phyloP scores from a whole-genome alignment of 768 basidiomycete genomes.

The Naganishia onofrii region DNA sequence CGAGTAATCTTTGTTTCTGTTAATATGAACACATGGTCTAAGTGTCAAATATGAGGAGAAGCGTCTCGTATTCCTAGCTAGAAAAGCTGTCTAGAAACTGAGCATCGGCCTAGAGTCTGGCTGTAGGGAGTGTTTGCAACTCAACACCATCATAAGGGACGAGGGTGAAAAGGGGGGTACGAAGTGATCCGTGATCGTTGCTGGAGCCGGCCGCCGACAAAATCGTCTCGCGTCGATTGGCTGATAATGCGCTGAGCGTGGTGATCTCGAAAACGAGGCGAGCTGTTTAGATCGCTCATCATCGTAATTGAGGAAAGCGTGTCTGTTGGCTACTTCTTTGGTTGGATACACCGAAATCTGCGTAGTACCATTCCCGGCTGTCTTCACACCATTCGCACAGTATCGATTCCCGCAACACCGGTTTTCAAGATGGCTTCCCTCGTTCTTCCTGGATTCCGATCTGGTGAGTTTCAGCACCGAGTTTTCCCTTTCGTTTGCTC shows the following conservation, averaged over 20 bases:
- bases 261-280: slow-evolving; percentile 4
- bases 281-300: background rate
- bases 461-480: slow-evolving; percentile 27
- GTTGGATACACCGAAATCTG: background rate
- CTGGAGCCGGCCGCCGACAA: slow-evolving; percentile 8
- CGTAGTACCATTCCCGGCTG: background rate
- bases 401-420: background rate
- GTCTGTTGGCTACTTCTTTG: background rate
- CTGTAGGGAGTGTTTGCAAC: no score
- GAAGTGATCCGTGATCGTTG: no score
- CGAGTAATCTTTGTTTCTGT: no score
- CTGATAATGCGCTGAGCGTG: slow-evolving; percentile 3
- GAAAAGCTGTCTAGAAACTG: no score
- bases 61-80: no score
- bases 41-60: no score
- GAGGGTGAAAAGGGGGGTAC: no score
- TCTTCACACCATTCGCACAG: background rate
- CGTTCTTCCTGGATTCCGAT: slow-evolving; percentile 36
- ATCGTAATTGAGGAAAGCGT: background rate
- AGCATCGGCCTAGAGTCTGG: no score
- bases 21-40: no score
- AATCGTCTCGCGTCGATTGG: slow-evolving; percentile 20
- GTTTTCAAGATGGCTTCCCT: slow-evolving; percentile 32
- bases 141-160: no score
- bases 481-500: background rate